phyloP scores from a whole-genome alignment of 768 basidiomycete species.

The Suillus lakei region DNA sequence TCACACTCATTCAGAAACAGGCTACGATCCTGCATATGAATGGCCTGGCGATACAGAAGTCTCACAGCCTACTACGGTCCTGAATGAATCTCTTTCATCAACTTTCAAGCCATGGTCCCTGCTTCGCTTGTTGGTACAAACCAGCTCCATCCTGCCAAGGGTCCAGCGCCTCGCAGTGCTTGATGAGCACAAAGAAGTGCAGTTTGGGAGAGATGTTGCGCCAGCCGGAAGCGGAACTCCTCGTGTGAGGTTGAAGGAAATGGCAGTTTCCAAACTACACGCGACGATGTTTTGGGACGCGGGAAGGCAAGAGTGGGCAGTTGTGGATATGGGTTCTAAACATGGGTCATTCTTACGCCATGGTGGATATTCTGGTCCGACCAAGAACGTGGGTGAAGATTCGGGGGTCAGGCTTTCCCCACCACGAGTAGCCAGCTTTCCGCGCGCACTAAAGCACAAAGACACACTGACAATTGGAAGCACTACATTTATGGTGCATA shows the following conservation, averaged over 20 bases:
- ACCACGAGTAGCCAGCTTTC: constrained; percentile 69
- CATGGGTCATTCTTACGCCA: constrained; percentile 75
- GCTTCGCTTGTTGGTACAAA: constrained; percentile 44
- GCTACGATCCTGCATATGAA: constrained; percentile 60
- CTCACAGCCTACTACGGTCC: constrained; percentile 3
- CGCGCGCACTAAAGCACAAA: constrained; percentile 62
- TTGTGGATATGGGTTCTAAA: constrained; percentile 86
- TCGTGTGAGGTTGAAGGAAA: constrained; percentile 78
- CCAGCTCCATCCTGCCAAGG: constrained; percentile 53
- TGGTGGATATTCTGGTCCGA: constrained; percentile 24
- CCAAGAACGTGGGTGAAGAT: constrained; percentile 20
- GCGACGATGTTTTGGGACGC: constrained; percentile 77
- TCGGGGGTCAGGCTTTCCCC: constrained; percentile 62
- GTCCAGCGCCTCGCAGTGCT: constrained; percentile 60
- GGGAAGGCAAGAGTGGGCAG: constrained; percentile 61
- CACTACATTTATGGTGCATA: constrained; percentile 72
- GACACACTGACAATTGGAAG: constrained; percentile 71
- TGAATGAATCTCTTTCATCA: constrained; percentile 25
- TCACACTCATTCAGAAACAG: constrained; percentile 8
- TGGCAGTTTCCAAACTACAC: constrained; percentile 84
- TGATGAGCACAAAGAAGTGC: constrained; percentile 64
- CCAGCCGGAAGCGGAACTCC: constrained; percentile 56
- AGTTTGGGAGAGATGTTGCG: constrained; percentile 74
- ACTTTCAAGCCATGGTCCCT: constrained; percentile 21
- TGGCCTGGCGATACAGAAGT: constrained; percentile 53